Evolutionary conservation across 108 stramenopile species (phyloP).

Genomic region (Skeletonema tropicum): DNA sequence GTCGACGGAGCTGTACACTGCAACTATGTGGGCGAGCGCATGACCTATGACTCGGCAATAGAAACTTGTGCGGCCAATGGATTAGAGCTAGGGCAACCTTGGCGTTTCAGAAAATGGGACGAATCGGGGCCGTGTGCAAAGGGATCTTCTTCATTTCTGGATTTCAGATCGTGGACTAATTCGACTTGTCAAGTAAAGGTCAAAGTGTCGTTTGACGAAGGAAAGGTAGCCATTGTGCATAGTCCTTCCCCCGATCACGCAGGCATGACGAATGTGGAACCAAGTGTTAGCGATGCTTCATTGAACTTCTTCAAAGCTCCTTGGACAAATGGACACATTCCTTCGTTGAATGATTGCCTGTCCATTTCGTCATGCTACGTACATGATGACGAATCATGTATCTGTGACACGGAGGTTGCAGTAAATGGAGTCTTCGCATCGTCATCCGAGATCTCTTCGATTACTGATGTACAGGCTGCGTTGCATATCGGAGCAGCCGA

Average conservation of each 20-base stretch:
- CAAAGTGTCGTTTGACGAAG: slow-evolving; percentile 37
- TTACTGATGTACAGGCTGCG: slow-evolving; percentile 2
- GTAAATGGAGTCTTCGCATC: slow-evolving; percentile 5
- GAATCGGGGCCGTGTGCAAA: slow-evolving; percentile 11
- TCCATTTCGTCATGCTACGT: slow-evolving; percentile 11
- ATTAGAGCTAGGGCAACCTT: slow-evolving; percentile 15
- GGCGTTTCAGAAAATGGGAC: background rate
- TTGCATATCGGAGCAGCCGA: slow-evolving; percentile 3
- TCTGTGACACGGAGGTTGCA: slow-evolving; percentile 10
- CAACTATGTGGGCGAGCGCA: slow-evolving; percentile 18
- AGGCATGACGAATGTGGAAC: slow-evolving; percentile 22
- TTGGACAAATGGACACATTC: slow-evolving; percentile 2
- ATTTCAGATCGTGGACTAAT: slow-evolving; percentile 36
- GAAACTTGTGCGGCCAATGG: slow-evolving; percentile 16
- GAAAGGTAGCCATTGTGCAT: slow-evolving; percentile 61
- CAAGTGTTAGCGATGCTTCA: slow-evolving; percentile 8
- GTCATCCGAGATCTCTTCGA: slow-evolving; percentile 8
- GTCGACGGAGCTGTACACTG: background rate
- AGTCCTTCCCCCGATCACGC: slow-evolving; percentile 21
- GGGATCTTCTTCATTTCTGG: slow-evolving; percentile 3
- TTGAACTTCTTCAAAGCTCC: slow-evolving; percentile 19
- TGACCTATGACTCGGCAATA: slow-evolving; percentile 27
- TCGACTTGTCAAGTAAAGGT: slow-evolving; percentile 21
- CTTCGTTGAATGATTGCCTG: slow-evolving; percentile 1
- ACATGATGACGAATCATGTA: slow-evolving; percentile 8